Percentiles rank a stretch among this genome's conserved stretches.
Evolutionary conservation across 805 yeast genomes (phyloP).

Genomic region (Ogataea trehaloabstinens): DNA sequence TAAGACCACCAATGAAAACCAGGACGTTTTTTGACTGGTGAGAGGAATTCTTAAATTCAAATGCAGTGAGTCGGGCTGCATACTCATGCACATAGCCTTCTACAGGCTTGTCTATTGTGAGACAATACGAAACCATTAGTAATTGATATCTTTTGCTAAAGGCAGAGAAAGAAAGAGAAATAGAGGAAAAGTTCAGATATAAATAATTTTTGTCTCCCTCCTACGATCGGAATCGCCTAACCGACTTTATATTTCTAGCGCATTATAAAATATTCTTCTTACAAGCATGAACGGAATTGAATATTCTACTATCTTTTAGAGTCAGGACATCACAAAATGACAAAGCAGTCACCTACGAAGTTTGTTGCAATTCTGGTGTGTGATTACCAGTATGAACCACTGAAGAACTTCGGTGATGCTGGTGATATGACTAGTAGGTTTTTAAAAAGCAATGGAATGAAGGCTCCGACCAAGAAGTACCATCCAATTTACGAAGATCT

Average conservation of each 20-base stretch:
- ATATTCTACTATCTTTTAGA: no score
- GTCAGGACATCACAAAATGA: no score
- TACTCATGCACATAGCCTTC: conserved; percentile 45
- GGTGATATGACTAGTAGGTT: conserved; percentile 10
- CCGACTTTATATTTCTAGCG: no score
- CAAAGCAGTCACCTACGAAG: no score
- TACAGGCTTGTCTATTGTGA: conserved; percentile 8
- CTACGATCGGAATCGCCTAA: no score
- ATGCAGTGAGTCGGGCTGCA: conserved; percentile 41
- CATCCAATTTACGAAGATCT: conserved; percentile 8
- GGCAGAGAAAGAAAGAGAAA: no score
- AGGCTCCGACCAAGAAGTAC: conserved; percentile 11
- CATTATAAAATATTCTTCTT: no score
- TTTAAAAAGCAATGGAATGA: conserved; percentile 9
- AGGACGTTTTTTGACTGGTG: conserved; percentile 42
- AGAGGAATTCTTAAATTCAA: conserved; percentile 39
- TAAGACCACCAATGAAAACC: conserved; percentile 66
- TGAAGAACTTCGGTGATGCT: conserved; percentile 4
- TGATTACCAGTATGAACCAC: conserved; percentile 5
- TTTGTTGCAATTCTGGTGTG: conserved; percentile 8
- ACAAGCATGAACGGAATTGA: no score
- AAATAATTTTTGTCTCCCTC: no score
- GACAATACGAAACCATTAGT: conserved; percentile 11
- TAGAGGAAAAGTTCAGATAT: no score
- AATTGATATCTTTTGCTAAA: no score